These are phyloP conservation scores for Rubia peregrina DNA, from an alignment of 305 asterid species.

Conservation along the genomic window DNA sequence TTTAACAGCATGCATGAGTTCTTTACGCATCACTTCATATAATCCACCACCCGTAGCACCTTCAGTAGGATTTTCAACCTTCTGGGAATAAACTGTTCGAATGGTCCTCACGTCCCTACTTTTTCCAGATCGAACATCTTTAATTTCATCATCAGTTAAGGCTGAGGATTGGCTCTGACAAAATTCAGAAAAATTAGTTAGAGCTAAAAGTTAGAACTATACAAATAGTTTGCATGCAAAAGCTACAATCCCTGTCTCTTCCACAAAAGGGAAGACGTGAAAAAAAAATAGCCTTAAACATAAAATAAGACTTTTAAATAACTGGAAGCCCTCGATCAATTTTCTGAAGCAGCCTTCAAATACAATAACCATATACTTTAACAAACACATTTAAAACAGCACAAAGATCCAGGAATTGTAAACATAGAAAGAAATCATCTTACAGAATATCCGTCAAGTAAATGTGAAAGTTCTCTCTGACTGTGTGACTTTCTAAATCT, in stretches of 20 bases:
- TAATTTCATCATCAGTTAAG: conserved; percentile 79
- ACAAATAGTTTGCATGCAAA: background rate
- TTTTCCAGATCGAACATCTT: conserved; percentile 46
- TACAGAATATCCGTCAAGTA: conserved; percentile 90
- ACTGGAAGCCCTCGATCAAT: background rate
- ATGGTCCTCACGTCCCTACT: conserved; percentile 71
- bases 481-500: conserved; percentile 52
- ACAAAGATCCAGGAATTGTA: background rate
- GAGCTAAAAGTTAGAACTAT: background rate
- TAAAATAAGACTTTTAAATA: background rate
- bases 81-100: conserved; percentile 60
- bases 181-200: conserved; percentile 15
- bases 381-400: background rate
- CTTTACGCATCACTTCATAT: conserved; percentile 73
- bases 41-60: conserved; percentile 50
- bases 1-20: conserved; percentile 77
- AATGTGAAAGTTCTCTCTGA: conserved; percentile 42
- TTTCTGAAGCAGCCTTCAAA: background rate
- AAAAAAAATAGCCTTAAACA: background rate
- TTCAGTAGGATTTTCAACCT: conserved; percentile 62
- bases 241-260: background rate
- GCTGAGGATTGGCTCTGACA: conserved; percentile 91
- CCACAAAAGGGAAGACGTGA: background rate
- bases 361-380: background rate
- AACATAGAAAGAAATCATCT: conserved; percentile 20